Evolutionary conservation across 257 asterid species (phyloP), one percentile per base, ranked within the genome.

Genomic region (Solanum virginianum): DNA sequence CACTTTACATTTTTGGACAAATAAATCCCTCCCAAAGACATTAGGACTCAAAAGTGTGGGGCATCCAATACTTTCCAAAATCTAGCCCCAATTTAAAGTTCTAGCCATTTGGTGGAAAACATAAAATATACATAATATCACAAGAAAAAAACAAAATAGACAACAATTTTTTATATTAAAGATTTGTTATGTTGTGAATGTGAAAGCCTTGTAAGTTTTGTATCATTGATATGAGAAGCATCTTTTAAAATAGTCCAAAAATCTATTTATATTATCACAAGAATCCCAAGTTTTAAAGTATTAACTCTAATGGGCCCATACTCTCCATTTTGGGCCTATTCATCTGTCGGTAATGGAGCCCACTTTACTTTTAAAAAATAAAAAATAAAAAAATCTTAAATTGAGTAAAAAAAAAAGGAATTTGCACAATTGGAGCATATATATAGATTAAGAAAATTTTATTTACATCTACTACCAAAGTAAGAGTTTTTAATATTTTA

Each of bases 281-380:
- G 83, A 79, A 79, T 79, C 83, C 65, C 82, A 77, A 77, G 82
- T 11, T 51, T 70, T 70, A 39, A 77, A 77, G 22, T 77, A 51
- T 49, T 49, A 77, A 26, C 82, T 43, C 10, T 4, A 26, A 77
- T 77, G 63, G 82, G 26, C 82, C 82, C 82, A 51, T 24, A 49
- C 24, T n/a, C 47, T 62, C 63, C 18, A 80, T 66, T 53, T 85
- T 29, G 60, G 83, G 87, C 47, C 68, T 70, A 32, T 86, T 80
- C 83, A 51, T 80, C 80, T 88, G 90, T 88, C 90, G 90, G 88
- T 5, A 70, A 60, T 71, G 32, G 85, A 85, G 57, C 62, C 84
- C 90, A 36, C 57, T 43, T 18, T 18, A 0, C 3, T 6, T 11
- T 22, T 22, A 36, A 36, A 36, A 36, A 36, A 36, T 36, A 36